Conservation (phyloP, 1,139 yeast genomes). For the Meyerozyma carpophila region DNA sequence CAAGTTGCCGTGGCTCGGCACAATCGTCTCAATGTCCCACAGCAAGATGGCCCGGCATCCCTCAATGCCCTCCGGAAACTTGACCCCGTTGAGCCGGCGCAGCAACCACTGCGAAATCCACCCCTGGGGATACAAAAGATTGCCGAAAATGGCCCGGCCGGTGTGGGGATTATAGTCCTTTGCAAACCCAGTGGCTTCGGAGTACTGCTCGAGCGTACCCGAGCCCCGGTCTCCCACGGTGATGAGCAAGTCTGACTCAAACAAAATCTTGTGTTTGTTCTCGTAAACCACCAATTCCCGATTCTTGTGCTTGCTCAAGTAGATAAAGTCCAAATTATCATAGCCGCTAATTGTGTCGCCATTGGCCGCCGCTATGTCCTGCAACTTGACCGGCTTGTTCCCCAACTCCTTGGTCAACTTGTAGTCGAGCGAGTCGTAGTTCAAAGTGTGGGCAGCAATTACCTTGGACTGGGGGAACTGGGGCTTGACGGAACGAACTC, state of each 20-base stretch:
- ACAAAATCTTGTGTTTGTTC: conserved; percentile 37
- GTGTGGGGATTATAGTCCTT: conserved; percentile 29
- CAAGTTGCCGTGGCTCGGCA: conserved; percentile 57
- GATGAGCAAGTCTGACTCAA: conserved; percentile 55
- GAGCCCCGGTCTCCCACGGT: conserved; percentile 25
- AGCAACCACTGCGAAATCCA: conserved; percentile 27
- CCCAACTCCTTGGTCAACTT: conserved; percentile 15
- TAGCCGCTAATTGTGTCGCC: conserved; percentile 8
- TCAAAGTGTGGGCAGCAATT: conserved; percentile 2
- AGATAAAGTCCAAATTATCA: conserved; percentile 50
- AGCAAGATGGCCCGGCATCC: conserved; percentile 31
- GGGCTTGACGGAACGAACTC: conserved; percentile 2
- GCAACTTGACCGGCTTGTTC: conserved; percentile 12
- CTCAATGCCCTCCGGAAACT: conserved; percentile 5
- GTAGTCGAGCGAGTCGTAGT: conserved; percentile 15
- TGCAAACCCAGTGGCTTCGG: conserved; percentile 40
- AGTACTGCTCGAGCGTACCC: conserved; percentile 22
- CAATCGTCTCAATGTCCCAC: conserved; percentile 47
- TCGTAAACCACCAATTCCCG: conserved; percentile 52
- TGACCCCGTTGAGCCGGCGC: conserved; percentile 19
- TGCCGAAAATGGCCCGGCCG: conserved; percentile 34
- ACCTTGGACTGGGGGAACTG: conserved; percentile 6
- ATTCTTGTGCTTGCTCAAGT: conserved; percentile 48
- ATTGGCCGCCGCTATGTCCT: neutral
- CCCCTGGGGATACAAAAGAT: conserved; percentile 34